Base-by-base conservation (phyloP, 192 early-diverging fungal genomes). In the Neocallimastix lanati region DNA sequence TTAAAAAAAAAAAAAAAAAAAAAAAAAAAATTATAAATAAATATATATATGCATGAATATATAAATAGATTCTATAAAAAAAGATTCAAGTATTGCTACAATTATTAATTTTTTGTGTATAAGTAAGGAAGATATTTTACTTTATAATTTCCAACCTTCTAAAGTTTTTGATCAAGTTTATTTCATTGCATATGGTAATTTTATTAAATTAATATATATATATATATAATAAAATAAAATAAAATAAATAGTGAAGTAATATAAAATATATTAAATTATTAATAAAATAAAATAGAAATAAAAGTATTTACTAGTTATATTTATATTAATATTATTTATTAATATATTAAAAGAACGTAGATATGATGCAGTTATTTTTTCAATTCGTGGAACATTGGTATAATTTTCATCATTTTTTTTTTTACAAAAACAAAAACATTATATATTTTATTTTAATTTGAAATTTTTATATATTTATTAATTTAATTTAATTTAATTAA, bases 381-480 rank as follows among this genome's bases (percentile, higher is more conserved):
- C 79, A 21, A 79, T 79, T 76, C 79, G 79, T 27, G 79, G 79
- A 38, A 76, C 79, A 13, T 76, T 77, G 33, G 79, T 79, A 36
- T n/a, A 79, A 4, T 50, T 21, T n/a, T n/a, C 9, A 13, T 37
- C 13, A 37, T 37, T 37, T 37, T 13, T 13, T 37, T 37, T 4
- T 37, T 14, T 37, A 13, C 13, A 12, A 35, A 35, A 35, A 35
- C 33, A 35, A n/a, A n/a, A n/a, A n/a, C n/a, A n/a, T n/a, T n/a
- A n/a, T n/a, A n/a, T n/a, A n/a, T n/a, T n/a, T n/a, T n/a, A n/a
- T n/a, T n/a, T n/a, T n/a, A n/a, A n/a, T n/a, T n/a, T n/a, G n/a
- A n/a, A n/a, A n/a, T n/a, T n/a, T n/a, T n/a, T n/a, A n/a, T n/a
- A n/a, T n/a, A n/a, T n/a, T n/a, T n/a, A n/a, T n/a, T n/a, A n/a